Percentiles rank a stretch among this genome's conserved stretches.
Evolutionary conservation across 2,329 filamentous ascomycete genomes (phyloP).

Genomic region (Ophiocordyceps robertsii): DNA sequence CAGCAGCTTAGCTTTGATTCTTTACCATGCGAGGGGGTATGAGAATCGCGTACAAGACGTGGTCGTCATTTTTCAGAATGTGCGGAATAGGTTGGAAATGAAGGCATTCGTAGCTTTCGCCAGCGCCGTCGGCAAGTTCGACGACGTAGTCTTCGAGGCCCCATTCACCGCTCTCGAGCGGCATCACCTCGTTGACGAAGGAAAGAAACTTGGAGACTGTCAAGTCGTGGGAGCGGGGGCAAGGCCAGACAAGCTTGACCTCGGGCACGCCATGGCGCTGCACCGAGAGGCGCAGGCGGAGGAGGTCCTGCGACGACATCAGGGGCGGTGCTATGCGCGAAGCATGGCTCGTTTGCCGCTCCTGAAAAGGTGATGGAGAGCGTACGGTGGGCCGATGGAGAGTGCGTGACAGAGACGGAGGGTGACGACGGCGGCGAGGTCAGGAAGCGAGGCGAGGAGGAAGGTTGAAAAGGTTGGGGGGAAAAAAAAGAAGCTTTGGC

Average conservation of each 20-base stretch:
- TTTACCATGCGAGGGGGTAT: neutral
- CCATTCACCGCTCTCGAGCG: constrained; percentile 71
- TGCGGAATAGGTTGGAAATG: constrained; percentile 65
- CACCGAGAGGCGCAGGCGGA: constrained; percentile 64
- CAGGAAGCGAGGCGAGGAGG: neutral
- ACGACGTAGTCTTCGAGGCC: constrained; percentile 83
- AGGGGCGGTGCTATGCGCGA: neutral
- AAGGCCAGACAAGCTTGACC: constrained; percentile 58
- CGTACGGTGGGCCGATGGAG: too few relatives aligned
- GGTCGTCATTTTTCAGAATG: constrained; percentile 69
- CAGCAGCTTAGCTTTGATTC: neutral
- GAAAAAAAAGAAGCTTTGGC: neutral
- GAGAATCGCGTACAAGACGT: constrained; percentile 51
- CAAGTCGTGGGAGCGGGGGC: constrained; percentile 40
- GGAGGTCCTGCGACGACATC: constrained; percentile 12
- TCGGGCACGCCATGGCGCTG: constrained; percentile 62
- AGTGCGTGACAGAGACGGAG: too few relatives aligned
- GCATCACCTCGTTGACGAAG: constrained; percentile 66
- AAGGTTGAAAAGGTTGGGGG: neutral
- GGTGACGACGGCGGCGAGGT: too few relatives aligned
- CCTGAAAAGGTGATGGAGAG: too few relatives aligned
- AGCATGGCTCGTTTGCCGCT: too few relatives aligned
- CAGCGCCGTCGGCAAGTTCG: constrained; percentile 45
- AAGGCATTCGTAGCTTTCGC: constrained; percentile 67
- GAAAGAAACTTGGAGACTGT: constrained; percentile 68